These are phyloP conservation scores for Exophiala spinifera DNA, from an alignment of 2,329 filamentous ascomycete genomes.

Conservation along the genomic window DNA sequence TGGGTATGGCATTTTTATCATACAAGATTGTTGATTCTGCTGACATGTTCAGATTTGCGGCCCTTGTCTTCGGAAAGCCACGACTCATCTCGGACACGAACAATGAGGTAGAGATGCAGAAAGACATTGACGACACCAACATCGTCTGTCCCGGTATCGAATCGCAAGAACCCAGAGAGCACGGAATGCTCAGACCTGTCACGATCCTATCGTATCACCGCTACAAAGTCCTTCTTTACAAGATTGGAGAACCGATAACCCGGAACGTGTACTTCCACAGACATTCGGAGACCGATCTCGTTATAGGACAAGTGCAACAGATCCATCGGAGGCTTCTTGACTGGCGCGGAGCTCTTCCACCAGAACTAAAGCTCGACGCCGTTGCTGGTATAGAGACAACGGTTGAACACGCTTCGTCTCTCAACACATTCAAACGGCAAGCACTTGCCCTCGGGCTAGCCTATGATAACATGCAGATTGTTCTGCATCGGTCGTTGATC, in stretches of 20 bases:
- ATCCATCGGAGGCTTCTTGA: constrained; percentile 3
- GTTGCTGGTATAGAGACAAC: not conserved
- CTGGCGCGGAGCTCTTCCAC: constrained; percentile 10
- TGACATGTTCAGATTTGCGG: not conserved
- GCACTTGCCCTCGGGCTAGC: constrained; percentile 42
- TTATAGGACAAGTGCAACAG: constrained; percentile 3
- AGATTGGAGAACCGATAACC: constrained; percentile 19
- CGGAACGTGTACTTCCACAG: constrained; percentile 16
- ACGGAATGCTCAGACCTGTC: constrained; percentile 5
- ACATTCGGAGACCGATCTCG: constrained; percentile 2
- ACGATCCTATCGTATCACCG: constrained; percentile 23
- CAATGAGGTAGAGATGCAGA: not conserved
- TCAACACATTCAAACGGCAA: constrained; percentile 31
- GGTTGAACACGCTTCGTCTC: not conserved
- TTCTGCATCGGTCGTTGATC: constrained; percentile 42
- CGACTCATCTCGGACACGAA: not conserved
- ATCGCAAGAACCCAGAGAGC: constrained; percentile 6
- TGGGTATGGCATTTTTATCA: not conserved
- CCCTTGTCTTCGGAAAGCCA: not conserved
- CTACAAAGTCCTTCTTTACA: constrained; percentile 23
- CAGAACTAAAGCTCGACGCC: constrained; percentile 8
- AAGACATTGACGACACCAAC: constrained; percentile 18
- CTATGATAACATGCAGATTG: constrained; percentile 43
- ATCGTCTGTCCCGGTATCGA: constrained; percentile 14
- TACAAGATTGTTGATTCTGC: not conserved